Conservation (phyloP, 1,284 basidiomycete genomes). For the Ustilago trichophora region DNA sequence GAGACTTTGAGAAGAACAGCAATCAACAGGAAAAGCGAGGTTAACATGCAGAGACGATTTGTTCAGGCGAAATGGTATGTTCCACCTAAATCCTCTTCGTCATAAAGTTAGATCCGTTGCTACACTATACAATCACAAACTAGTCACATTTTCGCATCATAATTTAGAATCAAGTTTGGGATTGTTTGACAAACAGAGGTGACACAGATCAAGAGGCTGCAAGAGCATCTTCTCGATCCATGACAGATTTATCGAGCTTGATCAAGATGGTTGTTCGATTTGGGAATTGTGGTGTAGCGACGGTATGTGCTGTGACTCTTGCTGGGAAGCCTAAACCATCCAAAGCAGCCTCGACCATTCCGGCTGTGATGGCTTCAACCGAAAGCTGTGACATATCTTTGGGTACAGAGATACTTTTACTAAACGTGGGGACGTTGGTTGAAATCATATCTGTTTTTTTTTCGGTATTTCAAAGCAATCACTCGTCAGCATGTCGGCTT, state of each 20-base stretch:
- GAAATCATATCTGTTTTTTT: conserved; percentile 89
- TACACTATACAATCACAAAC: too few species aligned
- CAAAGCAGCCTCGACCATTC: conserved; percentile 94
- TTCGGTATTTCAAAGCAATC: not conserved
- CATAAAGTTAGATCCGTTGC: too few species aligned
- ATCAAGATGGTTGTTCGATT: conserved; percentile 68
- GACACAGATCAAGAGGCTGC: conserved; percentile 16
- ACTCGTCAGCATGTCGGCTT: not conserved
- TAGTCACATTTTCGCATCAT: too few species aligned
- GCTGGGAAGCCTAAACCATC: conserved; percentile 95
- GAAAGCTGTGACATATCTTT: conserved; percentile 91
- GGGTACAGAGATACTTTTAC: conserved; percentile 89
- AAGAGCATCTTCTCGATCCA: conserved; percentile 62
- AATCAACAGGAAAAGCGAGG: conserved; percentile 31
- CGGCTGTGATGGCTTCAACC: conserved; percentile 95
- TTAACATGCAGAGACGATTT: conserved; percentile 51
- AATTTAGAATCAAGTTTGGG: too few species aligned
- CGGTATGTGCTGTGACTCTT: conserved; percentile 93
- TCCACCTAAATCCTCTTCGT: too few species aligned
- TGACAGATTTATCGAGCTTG: conserved; percentile 60
- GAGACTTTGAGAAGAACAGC: conserved; percentile 25
- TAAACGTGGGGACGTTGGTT: conserved; percentile 91
- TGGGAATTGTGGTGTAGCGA: conserved; percentile 81
- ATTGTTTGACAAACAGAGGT: too few species aligned
- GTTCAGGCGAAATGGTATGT: conserved; percentile 60